These are phyloP conservation scores for Fistulinella staudtii DNA, from an alignment of 1,284 basidiomycete genomes.

Conservation along the genomic window DNA sequence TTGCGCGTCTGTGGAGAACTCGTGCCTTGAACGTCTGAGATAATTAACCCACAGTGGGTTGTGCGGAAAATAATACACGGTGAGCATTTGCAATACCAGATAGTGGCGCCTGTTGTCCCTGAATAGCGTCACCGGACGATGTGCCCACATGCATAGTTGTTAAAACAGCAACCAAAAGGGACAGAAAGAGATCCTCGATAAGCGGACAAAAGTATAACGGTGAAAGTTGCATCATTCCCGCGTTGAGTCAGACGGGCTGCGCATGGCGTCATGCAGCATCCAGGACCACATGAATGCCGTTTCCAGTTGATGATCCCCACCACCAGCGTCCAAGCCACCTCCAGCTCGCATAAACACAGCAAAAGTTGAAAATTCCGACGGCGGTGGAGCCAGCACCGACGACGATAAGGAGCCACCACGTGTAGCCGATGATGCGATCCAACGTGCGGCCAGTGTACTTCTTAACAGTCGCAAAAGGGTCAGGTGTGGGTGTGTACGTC, in stretches of 20 bases:
- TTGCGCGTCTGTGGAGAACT: too few relatives aligned
- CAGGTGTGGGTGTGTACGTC: constrained; percentile 47
- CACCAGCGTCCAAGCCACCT: constrained; percentile 44
- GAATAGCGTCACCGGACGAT: neutral
- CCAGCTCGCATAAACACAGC: constrained; percentile 57
- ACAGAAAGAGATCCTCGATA: neutral
- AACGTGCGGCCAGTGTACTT: constrained; percentile 58
- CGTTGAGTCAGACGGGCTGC: too few relatives aligned
- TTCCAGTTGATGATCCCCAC: constrained; percentile 14
- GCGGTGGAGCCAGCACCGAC: constrained; percentile 71
- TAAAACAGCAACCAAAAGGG: neutral
- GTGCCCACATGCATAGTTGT: neutral
- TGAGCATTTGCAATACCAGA: neutral
- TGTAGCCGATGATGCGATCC: constrained; percentile 69
- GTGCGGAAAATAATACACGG: neutral
- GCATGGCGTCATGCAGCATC: constrained; percentile 14
- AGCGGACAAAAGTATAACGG: neutral
- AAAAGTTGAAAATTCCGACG: constrained; percentile 65
- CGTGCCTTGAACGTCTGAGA: too few relatives aligned
- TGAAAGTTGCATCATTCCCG: too few relatives aligned
- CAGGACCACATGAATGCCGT: neutral
- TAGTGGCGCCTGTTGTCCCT: neutral
- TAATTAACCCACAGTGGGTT: neutral
- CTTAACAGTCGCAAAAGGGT: constrained; percentile 53
- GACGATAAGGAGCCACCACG: constrained; percentile 70